These are phyloP conservation scores for Coccomyxa sp. DNA, from an alignment of 139 green algal species.

Conservation along the genomic window DNA sequence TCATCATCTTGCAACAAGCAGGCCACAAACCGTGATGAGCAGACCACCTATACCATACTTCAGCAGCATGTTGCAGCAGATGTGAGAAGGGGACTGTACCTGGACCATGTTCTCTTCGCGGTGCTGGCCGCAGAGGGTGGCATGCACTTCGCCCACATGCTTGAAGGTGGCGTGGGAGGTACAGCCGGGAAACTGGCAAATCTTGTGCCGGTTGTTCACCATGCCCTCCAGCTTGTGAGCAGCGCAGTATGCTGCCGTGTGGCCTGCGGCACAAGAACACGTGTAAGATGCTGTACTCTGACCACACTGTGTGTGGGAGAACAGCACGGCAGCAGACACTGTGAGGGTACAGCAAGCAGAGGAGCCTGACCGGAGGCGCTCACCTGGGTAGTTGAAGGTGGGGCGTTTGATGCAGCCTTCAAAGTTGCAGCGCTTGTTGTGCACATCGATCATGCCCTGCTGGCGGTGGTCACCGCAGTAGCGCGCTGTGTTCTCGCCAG, in stretches of 20 bases:
- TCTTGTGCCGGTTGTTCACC: neutral
- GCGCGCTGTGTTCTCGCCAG: neutral
- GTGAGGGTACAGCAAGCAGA: no score
- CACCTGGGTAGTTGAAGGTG: conserved; percentile 1
- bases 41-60: no score
- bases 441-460: conserved; percentile 5
- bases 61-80: no score
- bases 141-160: neutral
- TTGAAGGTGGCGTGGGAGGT: conserved; percentile 9
- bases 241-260: neutral
- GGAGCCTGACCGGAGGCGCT: neutral
- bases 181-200: neutral
- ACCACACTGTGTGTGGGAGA: no score
- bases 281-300: no score
- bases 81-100: neutral
- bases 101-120: conserved; percentile 3
- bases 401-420: neutral
- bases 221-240: conserved; percentile 4
- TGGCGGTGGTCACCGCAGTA: conserved; percentile 5
- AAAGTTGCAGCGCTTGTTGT: conserved; percentile 5
- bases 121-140: neutral
- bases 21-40: no score
- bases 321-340: no score
- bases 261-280: neutral
- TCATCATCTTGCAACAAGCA: no score